Evolutionary conservation across 441 rosid species (phyloP).

Genomic region (Gossypium gossypioides): DNA sequence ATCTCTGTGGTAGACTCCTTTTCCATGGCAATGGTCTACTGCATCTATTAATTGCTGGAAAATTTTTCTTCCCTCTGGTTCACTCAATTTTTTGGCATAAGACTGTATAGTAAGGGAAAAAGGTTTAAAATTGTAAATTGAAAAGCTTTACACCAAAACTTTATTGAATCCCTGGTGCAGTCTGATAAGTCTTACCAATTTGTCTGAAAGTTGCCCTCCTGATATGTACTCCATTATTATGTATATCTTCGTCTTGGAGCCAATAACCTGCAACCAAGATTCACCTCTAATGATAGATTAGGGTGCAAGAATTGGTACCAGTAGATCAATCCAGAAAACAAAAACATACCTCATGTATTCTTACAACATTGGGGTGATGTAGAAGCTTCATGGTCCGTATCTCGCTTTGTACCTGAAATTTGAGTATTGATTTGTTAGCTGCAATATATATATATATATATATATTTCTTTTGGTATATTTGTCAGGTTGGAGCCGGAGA

Average conservation of each 20-base stretch:
- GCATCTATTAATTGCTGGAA: conserved; percentile 85
- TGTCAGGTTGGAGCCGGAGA: neutral
- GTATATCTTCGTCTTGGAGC: conserved; percentile 73
- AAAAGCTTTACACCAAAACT: neutral
- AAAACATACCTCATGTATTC: conserved; percentile 60
- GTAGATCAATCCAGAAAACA: neutral
- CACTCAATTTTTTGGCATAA: conserved; percentile 39
- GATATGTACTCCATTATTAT: conserved; percentile 77
- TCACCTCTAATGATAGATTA: neutral
- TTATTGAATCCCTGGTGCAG: neutral
- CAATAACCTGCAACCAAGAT: conserved; percentile 47
- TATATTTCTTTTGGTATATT: neutral
- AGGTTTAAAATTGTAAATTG: neutral
- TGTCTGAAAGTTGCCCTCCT: conserved; percentile 81
- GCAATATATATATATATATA: no score
- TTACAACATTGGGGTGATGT: conserved; percentile 69
- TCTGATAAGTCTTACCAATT: conserved; percentile 40
- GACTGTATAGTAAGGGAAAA: conserved; percentile 23
- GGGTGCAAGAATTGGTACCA: neutral
- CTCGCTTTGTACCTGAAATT: conserved; percentile 62
- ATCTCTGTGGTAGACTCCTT: conserved; percentile 85
- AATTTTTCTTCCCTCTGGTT: conserved; percentile 64
- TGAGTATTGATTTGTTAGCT: neutral
- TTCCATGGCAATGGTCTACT: conserved; percentile 72
- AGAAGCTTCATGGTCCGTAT: conserved; percentile 80